phyloP scores from a whole-genome alignment of 2,329 filamentous ascomycete species.

The Ophiosphaerella herpotricha region DNA sequence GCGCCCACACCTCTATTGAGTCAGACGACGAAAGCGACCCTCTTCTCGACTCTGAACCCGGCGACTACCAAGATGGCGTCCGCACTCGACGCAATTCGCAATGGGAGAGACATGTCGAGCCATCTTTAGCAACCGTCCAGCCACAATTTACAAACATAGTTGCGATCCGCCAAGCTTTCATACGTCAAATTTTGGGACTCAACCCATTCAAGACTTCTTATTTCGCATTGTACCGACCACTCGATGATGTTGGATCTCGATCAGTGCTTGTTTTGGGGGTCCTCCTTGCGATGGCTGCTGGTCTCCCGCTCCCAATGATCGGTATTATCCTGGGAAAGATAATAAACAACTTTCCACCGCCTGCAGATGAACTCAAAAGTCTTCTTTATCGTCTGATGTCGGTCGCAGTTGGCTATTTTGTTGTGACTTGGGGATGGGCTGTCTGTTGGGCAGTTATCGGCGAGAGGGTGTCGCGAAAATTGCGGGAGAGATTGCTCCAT shows the following conservation, averaged over 20 bases:
- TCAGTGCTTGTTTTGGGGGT: constrained; percentile 41
- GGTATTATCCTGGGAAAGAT: constrained; percentile 60
- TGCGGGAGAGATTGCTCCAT: constrained; percentile 53
- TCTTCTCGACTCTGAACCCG: constrained; percentile 27
- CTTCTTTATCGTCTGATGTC: constrained; percentile 52
- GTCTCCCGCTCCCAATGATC: constrained; percentile 66
- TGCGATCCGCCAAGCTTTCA: constrained; percentile 37
- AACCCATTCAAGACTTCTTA: constrained; percentile 56
- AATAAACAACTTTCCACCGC: constrained; percentile 56
- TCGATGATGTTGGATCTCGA: constrained; percentile 49
- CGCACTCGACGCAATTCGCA: constrained; percentile 28
- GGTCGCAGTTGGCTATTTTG: constrained; percentile 55
- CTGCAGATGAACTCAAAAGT: constrained; percentile 48
- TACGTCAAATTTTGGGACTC: constrained; percentile 47
- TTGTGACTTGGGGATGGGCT: constrained; percentile 56
- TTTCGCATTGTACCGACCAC: constrained; percentile 52
- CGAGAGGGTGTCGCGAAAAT: constrained; percentile 54
- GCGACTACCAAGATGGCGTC: constrained; percentile 13
- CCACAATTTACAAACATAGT: constrained; percentile 36
- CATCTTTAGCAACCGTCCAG: constrained; percentile 42
- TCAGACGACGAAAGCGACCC: constrained; percentile 22
- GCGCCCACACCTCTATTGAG: constrained; percentile 10
- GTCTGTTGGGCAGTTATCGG: constrained; percentile 57
- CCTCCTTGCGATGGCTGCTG: constrained; percentile 57
- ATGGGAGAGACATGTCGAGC: constrained; percentile 42